phyloP scores from a whole-genome alignment of 1,284 basidiomycete species.

The Thelephora terrestris region DNA sequence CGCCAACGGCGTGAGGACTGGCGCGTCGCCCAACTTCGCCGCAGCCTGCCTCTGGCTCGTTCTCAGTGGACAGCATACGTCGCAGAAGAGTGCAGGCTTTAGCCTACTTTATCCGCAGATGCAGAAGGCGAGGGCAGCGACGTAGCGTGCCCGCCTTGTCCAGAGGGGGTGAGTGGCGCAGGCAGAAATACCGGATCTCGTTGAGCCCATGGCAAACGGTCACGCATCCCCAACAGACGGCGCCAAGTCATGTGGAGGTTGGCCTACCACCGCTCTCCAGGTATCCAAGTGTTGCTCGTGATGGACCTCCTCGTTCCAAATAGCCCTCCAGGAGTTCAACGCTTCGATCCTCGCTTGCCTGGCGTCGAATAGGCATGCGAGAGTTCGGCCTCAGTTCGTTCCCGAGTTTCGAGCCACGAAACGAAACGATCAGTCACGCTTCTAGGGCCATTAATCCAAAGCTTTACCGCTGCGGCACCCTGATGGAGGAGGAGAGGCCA shows the following conservation, averaged over 20 bases:
- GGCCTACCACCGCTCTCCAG: constrained; percentile 44
- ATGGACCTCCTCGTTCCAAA: constrained; percentile 35
- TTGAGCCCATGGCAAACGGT: constrained; percentile 30
- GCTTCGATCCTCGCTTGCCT: constrained; percentile 38
- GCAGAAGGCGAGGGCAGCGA: not conserved
- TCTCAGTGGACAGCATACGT: too few relatives aligned
- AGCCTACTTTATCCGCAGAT: too few relatives aligned
- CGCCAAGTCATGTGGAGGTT: not conserved
- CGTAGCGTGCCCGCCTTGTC: not conserved
- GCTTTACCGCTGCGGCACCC: constrained; percentile 18
- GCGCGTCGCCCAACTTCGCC: too few relatives aligned
- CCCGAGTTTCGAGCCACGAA: constrained; percentile 17
- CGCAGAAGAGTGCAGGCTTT: too few relatives aligned
- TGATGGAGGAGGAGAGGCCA: too few relatives aligned
- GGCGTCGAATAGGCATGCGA: constrained; percentile 34
- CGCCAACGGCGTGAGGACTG: too few relatives aligned
- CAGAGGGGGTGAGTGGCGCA: constrained; percentile 1
- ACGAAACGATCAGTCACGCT: not conserved
- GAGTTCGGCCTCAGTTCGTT: constrained; percentile 21
- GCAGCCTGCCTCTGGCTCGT: too few relatives aligned
- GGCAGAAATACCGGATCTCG: constrained; percentile 24
- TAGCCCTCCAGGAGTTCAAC: constrained; percentile 32
- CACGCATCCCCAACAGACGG: constrained; percentile 3
- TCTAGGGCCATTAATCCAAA: too few relatives aligned
- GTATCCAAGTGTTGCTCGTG: constrained; percentile 38